Evolutionary conservation across 345 rosid species (phyloP), one percentile per base, ranked within the genome.

Genomic region (Arabidopsis suecica): DNA sequence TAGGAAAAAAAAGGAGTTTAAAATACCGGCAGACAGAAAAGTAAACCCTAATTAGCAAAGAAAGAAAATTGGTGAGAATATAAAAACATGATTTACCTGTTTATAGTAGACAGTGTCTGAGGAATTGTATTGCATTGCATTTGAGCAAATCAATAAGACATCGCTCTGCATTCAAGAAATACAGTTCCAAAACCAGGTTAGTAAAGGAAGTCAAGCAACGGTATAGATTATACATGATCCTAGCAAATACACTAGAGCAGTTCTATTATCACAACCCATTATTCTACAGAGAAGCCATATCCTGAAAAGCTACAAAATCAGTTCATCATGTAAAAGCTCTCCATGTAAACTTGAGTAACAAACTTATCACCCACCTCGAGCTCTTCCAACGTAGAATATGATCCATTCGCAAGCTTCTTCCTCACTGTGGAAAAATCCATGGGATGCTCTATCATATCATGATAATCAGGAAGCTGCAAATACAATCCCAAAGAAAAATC

Each of bases 341-440:
- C 20, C 30, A 65, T 62, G 54, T 8, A 65, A 58, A 66, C 42
- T 49, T 48, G 28, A 61, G 55, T 61, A 61, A 61, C 44, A 69
- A 65, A 72, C 32, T 8, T 32, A 63, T 37, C 16, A 63, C 85
- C n/a, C 77, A 86, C 97, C 97, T 89, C 96, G 60, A 91, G 82
- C 73, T 89, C 86, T 55, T 89, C 91, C 80, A 91, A 62, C 11
- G 81, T 80, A 65, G 79, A 40, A 80, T 91, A 91, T 36, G 87
- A 82, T 68, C 91, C 97, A 83, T 78, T 87, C 37, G 81, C 83
- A 69, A 91, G 86, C 84, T 91, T 89, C 85, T 83, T 88, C 84
- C 97, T 85, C 55, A 89, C 87, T 0, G 97, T 91, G 56, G 90
- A 65, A 36, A 91, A 91, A 76, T 91, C 97, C 97, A 91, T 91